Evolutionary conservation across 441 rosid species (phyloP), one percentile per base, ranked within the genome.

Genomic region (Eruca vesicaria): DNA sequence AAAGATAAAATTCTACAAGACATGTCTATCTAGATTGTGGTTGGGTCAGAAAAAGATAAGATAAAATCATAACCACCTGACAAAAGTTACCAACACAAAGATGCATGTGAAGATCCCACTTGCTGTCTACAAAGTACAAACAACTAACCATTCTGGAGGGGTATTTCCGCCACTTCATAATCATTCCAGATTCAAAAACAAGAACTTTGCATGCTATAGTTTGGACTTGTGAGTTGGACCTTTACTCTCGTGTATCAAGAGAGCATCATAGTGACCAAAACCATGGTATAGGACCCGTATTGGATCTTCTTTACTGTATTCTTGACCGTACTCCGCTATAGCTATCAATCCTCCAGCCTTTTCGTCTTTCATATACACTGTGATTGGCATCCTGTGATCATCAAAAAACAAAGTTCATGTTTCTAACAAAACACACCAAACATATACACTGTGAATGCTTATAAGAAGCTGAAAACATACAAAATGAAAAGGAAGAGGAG

Each of bases 251-350:
- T 84, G 93, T 57, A 87, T 82, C 78, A 83, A 88, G 33, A 94
- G 77, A 0, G 99, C 89, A 38, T 94, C 99, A 38, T 94, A 94
- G 78, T 92, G 99, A 59, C 99, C 94, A 74, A 71, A 92, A 74
- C 99, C 99, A 77, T 94, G 87, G 77, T 94, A 94, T 5, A 94
- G 78, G 62, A 92, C 89, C 75, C 85, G 79, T 35, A 94, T 85
- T 0, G 97, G 96, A 75, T 89, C 86, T 53, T 88, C 94, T 67
- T 79, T 82, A 43, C 97, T 91, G 11, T 92, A 94, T 71, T 92
- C 98, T 74, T 87, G 90, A 50, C 99, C 99, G 53, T 94, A 94
- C 73, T 94, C 97, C 0, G 97, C 96, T 32, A 92, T 94, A 29
- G 81, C 57, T 77, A 92, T 88, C 61, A 94, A 78, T 67, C 97